These are phyloP conservation scores for Drosera capensis DNA, from an alignment of 148 eudicot species.

Conservation along the genomic window DNA sequence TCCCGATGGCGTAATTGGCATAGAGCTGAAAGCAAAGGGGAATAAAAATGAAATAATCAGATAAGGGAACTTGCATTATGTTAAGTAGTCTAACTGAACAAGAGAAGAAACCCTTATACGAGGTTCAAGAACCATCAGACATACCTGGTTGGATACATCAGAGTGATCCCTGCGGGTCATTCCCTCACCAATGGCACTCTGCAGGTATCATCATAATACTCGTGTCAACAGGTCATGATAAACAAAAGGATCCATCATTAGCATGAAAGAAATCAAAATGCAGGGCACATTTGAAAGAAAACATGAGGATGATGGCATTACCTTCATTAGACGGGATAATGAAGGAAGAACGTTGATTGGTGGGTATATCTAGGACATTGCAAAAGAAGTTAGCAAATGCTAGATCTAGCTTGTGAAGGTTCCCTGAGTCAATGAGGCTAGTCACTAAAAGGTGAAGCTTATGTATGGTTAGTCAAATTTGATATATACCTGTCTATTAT, in stretches of 20 bases:
- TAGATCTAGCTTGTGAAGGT: neutral
- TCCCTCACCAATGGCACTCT: slow-evolving; percentile 93
- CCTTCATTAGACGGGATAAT: slow-evolving; percentile 75
- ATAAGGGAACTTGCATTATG: too few species aligned
- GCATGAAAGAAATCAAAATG: neutral
- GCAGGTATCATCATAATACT: slow-evolving; percentile 4
- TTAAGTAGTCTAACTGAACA: neutral
- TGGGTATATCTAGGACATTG: slow-evolving; percentile 52
- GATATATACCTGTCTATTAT: slow-evolving; percentile 52
- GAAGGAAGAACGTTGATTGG: slow-evolving; percentile 86
- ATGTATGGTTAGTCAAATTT: neutral
- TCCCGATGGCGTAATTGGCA: slow-evolving; percentile 82
- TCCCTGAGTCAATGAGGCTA: neutral
- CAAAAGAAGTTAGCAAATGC: slow-evolving; percentile 6
- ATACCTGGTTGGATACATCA: slow-evolving; percentile 79
- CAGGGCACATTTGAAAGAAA: neutral
- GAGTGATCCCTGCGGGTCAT: slow-evolving; percentile 84
- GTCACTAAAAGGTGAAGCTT: neutral
- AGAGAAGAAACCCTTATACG: neutral
- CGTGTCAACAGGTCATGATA: neutral
- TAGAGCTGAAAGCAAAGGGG: slow-evolving; percentile 31
- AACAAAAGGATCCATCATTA: neutral
- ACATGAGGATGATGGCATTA: slow-evolving; percentile 7
- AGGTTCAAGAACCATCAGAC: neutral
- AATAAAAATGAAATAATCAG: neutral